Conservation (phyloP, 2,329 filamentous ascomycete genomes). For the Aspergillus quadrilineatus region DNA sequence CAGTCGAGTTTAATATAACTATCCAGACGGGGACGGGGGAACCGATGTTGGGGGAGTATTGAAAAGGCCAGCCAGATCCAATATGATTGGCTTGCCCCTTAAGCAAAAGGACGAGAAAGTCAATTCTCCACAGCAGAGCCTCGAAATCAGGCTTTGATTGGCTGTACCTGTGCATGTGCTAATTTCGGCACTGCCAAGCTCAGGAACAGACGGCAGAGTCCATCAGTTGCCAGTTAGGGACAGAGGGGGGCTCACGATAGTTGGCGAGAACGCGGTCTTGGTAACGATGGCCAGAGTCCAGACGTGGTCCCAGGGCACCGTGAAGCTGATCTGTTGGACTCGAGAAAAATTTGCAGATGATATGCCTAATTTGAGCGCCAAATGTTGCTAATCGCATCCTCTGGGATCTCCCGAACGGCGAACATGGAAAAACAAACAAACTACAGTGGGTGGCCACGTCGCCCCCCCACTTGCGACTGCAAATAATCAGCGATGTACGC, state of each 20-base stretch:
- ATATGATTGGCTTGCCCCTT: constrained; percentile 3
- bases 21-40: background rate
- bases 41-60: background rate
- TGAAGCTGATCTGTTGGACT: background rate
- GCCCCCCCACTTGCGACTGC: constrained; percentile 6
- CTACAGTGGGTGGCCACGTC: constrained; percentile 9
- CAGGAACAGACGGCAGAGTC: constrained; percentile 2
- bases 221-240: background rate
- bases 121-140: background rate
- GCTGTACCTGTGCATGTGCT: background rate
- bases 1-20: background rate
- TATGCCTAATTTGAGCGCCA: background rate
- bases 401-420: background rate
- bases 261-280: background rate
- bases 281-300: background rate
- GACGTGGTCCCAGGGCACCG: background rate
- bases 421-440: constrained; percentile 7
- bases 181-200: constrained; percentile 7
- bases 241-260: background rate
- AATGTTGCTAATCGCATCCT: background rate
- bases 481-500: constrained; percentile 1
- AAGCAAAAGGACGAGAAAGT: background rate
- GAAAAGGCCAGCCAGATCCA: background rate
- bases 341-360: background rate
- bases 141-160: background rate